Evolutionary conservation across 1,284 basidiomycete genomes (phyloP).

Genomic region (Leccinum cinnamomeum): DNA sequence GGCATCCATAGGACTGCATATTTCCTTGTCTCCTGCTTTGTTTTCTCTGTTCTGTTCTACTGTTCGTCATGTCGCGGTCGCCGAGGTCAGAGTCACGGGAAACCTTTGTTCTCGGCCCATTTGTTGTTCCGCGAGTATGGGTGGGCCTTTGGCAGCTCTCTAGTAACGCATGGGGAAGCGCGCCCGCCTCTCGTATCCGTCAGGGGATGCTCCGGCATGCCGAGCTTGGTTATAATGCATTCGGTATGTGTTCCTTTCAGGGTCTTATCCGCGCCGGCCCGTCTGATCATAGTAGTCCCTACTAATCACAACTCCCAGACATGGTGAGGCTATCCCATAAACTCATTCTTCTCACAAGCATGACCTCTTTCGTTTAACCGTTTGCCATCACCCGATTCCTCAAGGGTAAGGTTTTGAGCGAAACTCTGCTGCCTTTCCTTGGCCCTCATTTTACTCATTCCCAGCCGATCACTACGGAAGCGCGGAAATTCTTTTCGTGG

Average conservation of each 20-base stretch:
- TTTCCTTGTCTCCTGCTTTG: slow-evolving; percentile 10
- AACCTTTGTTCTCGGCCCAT: slow-evolving; percentile 60
- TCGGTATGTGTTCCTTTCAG: slow-evolving; percentile 48
- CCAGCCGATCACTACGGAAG: slow-evolving; percentile 82
- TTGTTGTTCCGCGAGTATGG: slow-evolving; percentile 65
- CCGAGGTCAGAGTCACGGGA: slow-evolving; percentile 36
- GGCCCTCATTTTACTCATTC: slow-evolving; percentile 14
- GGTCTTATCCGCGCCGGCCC: neutral
- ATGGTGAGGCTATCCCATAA: slow-evolving; percentile 45
- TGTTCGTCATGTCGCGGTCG: slow-evolving; percentile 24
- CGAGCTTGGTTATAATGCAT: slow-evolving; percentile 67
- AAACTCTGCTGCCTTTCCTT: neutral
- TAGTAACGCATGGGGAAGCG: slow-evolving; percentile 78
- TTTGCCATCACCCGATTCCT: slow-evolving; percentile 5
- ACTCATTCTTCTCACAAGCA: slow-evolving; percentile 22
- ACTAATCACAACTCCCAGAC: slow-evolving; percentile 37
- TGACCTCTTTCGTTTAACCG: neutral
- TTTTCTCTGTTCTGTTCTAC: neutral
- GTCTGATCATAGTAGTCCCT: neutral
- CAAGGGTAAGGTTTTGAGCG: slow-evolving; percentile 20
- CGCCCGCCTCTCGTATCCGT: slow-evolving; percentile 62
- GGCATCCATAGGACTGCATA: slow-evolving; percentile 1
- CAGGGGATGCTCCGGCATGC: slow-evolving; percentile 65
- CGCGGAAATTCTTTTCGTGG: slow-evolving; percentile 74
- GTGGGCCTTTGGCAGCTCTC: slow-evolving; percentile 83